phyloP scores from a whole-genome alignment of 2,329 filamentous ascomycete genomes.

The Sporothrix luriei region DNA sequence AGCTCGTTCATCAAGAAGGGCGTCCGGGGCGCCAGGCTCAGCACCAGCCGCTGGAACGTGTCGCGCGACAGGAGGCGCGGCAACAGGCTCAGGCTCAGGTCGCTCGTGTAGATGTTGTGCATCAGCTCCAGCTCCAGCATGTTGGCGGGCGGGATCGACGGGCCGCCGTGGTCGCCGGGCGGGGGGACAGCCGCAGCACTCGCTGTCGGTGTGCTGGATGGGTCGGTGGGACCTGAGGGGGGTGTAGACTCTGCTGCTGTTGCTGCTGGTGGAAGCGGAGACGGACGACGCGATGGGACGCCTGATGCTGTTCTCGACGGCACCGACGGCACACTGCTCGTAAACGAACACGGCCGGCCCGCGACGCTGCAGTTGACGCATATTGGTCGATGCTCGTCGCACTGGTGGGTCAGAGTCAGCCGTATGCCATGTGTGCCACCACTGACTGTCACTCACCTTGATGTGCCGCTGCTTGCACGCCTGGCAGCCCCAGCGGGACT shows the following conservation, averaged over 20 bases:
- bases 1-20: constrained; percentile 13
- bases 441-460: not conserved
- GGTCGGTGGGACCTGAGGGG: not conserved
- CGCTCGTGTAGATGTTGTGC: not conserved
- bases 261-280: not conserved
- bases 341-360: not conserved
- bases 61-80: too few relatives aligned
- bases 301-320: not conserved
- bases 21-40: not conserved
- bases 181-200: too few relatives aligned
- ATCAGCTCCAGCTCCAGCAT: not conserved
- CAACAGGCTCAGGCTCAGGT: not conserved
- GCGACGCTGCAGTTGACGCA: constrained; percentile 9
- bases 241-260: not conserved
- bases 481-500: constrained; percentile 15
- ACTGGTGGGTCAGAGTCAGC: not conserved
- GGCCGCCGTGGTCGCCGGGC: not conserved
- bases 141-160: not conserved
- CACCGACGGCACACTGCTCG: not conserved
- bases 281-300: not conserved
- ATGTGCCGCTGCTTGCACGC: constrained; percentile 12
- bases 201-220: too few relatives aligned
- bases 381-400: not conserved
- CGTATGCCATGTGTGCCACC: too few relatives aligned
- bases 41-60: not conserved